Evolutionary conservation across 179 eudicot genomes (phyloP), one percentile per base, ranked within the genome.

Genomic region (Corrigiola litoralis): DNA sequence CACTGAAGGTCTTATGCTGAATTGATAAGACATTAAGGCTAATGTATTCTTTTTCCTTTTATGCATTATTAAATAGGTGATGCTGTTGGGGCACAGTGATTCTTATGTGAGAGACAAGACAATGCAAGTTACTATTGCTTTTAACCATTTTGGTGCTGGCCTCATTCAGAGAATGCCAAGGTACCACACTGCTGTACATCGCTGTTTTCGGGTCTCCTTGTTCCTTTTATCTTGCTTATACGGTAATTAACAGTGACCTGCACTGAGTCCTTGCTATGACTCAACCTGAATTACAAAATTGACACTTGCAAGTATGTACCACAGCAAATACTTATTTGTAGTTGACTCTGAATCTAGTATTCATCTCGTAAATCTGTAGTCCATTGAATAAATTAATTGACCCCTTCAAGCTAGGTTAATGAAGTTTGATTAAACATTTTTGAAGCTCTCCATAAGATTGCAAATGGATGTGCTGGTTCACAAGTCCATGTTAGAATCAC

Each of bases 81-180:
- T 80, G 84, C 68, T 80, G 11, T 59, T 80, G 56, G 84, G 84
- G 1, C 81, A 77, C 12, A 80, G 84, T 72, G 84, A 80, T 58
- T 67, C 81, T 1, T 77, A 80, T 52, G 73, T 25, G 20, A 65
- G 52, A 61, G 84, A 80, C 70, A 80, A 77, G 70, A 60, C 62
- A 34, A 80, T 80, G 84, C 84, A 80, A 69, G 84, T 80, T 8
- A 80, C 84, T 5, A 77, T 80, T 56, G 83, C 83, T n/a, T 79
- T 79, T 65, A 79, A 79, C 71, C 83, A 79, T 58, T 79, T 79
- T 62, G 83, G 83, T 16, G 44, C 69, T 7, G 80, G 80, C 36
- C 80, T 79, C 13, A 72, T 75, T 8, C 83, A 77, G 64, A 77
- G 84, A 68, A 77, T 80, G 84, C 84, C 84, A 56, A 80, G 81